A percentile compares a stretch with the other conserved stretches of the same genome.
Evolutionary conservation across 148 eudicot genomes (phyloP).

Genomic region (Silene uniflora): DNA sequence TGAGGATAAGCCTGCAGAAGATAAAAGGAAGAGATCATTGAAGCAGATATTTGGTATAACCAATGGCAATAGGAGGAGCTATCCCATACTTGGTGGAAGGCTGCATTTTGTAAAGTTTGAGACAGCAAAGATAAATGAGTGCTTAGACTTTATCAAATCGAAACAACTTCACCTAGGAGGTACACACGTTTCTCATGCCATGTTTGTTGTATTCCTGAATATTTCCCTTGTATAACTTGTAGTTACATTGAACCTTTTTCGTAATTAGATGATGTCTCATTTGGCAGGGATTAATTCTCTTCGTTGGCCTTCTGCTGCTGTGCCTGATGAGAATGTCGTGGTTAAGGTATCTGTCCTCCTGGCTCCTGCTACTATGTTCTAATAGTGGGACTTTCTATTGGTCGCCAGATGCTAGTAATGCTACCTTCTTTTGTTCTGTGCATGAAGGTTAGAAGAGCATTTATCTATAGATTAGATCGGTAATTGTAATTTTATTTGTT

Average conservation of each 20-base stretch:
- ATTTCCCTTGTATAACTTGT: background rate
- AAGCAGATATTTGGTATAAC: conserved; percentile 60
- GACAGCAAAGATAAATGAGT: conserved; percentile 79
- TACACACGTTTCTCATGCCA: conserved; percentile 24
- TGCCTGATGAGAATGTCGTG: conserved; percentile 61
- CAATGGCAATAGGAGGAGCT: conserved; percentile 72
- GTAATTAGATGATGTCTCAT: background rate
- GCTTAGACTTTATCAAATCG: conserved; percentile 88
- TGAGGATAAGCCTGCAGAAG: conserved; percentile 65
- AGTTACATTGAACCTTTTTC: background rate
- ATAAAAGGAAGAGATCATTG: conserved; percentile 61
- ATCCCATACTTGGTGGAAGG: conserved; percentile 94
- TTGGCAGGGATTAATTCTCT: conserved; percentile 63
- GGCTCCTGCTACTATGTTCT: background rate
- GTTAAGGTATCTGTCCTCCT: conserved; percentile 63
- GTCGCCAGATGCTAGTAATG: background rate
- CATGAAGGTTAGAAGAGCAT: background rate
- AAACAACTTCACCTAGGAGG: conserved; percentile 96
- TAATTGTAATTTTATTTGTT: conserved; percentile 31
- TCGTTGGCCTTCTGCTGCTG: conserved; percentile 52
- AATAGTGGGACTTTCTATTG: background rate
- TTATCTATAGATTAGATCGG: background rate
- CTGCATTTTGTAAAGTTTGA: conserved; percentile 98
- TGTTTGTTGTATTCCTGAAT: background rate
- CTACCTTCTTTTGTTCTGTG: background rate